Evolutionary conservation across 169 alveolate species (phyloP), one percentile per base, ranked within the genome.

Genomic region (Ichthyophthirius multifiliis): DNA sequence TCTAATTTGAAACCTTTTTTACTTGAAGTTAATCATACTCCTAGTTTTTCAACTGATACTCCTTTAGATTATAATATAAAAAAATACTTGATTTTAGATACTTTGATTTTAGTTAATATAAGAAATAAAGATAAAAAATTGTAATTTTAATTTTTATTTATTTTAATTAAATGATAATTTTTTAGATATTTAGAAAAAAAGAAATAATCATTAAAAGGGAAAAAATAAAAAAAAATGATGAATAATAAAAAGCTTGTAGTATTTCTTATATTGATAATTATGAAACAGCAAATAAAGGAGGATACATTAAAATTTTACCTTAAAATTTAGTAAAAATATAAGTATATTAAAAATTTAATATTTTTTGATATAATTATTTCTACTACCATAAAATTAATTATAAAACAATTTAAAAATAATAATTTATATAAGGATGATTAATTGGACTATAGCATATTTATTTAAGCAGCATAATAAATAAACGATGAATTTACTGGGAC

Each of bases 11-110:
- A 82, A 47, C 92, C 94, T 0, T 90, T 71, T 48, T 74, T 90
- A 12, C 63, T 89, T 0, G 92, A 89, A 83, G 94, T 89, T 1
- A 89, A 89, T 74, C 86, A 83, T 30, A 74, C 91, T 20, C 94
- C 94, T 12, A 75, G 88, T 27, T 89, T 89, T 63, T 47, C 81
- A 3, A 78, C 83, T 20, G 94, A 89, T 48, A 73, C 92, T 3
- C 89, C 85, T 0, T 48, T 89, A 23, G 94, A 89, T 76, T 43
- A 77, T 35, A 44, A 74, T 35, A 86, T 89, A 7, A 89, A 89
- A 63, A 80, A 27, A 64, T 41, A 74, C 32, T 74, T 89, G 0
- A 79, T 89, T 31, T 13, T 43, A 13, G 94, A 89, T 80, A 85
- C 94, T 3, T 55, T 89, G 15, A 64, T 37, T 34, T 18, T 89